Conservation (phyloP, 129 eudicot species). For the Logfia minima region DNA sequence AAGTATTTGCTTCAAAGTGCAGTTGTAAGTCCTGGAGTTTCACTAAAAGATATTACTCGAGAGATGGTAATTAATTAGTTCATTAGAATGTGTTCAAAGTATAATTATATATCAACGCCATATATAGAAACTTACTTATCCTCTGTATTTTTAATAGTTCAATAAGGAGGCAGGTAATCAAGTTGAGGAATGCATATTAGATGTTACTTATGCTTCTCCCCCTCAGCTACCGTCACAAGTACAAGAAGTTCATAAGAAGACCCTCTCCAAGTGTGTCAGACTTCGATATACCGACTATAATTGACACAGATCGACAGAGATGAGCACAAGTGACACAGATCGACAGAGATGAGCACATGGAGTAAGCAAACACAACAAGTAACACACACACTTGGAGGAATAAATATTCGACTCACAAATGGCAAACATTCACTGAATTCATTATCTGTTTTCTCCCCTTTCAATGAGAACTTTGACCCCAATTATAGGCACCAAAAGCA, state of each 20-base stretch:
- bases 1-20: constrained; percentile 6
- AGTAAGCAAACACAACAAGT: too few species aligned
- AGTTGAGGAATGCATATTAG: not conserved
- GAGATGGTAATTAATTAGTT: not conserved
- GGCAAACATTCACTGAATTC: too few species aligned
- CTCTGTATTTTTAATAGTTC: not conserved
- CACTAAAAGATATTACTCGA: not conserved
- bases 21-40: not conserved
- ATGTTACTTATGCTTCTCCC: not conserved
- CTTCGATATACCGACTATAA: not conserved
- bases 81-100: not conserved
- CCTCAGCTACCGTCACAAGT: not conserved
- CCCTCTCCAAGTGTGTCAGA: not conserved
- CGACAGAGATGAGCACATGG: too few species aligned
- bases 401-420: too few species aligned
- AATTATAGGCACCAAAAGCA: too few species aligned
- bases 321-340: too few species aligned
- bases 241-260: not conserved
- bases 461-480: too few species aligned
- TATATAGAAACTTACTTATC: not conserved
- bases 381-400: too few species aligned
- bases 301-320: too few species aligned
- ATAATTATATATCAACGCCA: not conserved
- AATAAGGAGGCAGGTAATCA: not conserved
- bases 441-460: too few species aligned